phyloP scores from a whole-genome alignment of 352 stramenopile species.

The Globisporangium barbulae region DNA sequence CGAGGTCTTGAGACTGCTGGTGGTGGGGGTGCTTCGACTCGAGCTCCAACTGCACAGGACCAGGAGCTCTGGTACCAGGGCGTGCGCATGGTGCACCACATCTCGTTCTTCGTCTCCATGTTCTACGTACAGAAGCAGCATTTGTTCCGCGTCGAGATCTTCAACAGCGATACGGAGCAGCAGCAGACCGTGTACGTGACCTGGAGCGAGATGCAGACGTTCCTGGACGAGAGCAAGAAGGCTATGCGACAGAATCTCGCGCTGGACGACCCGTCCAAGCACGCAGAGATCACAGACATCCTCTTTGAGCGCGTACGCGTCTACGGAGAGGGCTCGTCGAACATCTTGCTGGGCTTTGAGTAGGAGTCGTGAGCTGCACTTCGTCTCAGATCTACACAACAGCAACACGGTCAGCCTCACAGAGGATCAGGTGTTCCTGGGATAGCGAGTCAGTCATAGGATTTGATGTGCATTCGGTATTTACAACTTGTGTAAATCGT shows the following conservation, averaged over 20 bases:
- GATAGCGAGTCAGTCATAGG: neutral
- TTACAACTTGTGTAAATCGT: neutral
- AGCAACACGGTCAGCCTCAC: neutral
- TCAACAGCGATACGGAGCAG: conserved; percentile 78
- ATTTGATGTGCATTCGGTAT: conserved; percentile 6
- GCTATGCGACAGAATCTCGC: conserved; percentile 18
- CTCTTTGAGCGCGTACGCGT: conserved; percentile 63
- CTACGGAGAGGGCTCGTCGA: conserved; percentile 44
- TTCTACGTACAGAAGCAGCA: conserved; percentile 61
- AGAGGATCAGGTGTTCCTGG: neutral
- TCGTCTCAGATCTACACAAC: neutral
- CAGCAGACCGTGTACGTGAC: conserved; percentile 77
- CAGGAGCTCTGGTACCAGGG: conserved; percentile 74
- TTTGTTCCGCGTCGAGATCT: conserved; percentile 69
- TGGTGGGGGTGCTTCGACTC: neutral
- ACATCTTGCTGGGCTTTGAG: conserved; percentile 63
- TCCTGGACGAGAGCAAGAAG: conserved; percentile 48
- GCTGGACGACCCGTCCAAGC: conserved; percentile 27
- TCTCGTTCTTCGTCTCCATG: conserved; percentile 73
- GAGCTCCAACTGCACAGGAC: conserved; percentile 21
- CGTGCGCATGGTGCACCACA: conserved; percentile 50
- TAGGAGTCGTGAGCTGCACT: conserved; percentile 16
- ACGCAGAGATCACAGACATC: conserved; percentile 46
- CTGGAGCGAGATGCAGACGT: conserved; percentile 50
- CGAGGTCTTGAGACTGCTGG: neutral